Evolutionary conservation across 129 eudicot species (phyloP).

Genomic region (Artemisia annua): DNA sequence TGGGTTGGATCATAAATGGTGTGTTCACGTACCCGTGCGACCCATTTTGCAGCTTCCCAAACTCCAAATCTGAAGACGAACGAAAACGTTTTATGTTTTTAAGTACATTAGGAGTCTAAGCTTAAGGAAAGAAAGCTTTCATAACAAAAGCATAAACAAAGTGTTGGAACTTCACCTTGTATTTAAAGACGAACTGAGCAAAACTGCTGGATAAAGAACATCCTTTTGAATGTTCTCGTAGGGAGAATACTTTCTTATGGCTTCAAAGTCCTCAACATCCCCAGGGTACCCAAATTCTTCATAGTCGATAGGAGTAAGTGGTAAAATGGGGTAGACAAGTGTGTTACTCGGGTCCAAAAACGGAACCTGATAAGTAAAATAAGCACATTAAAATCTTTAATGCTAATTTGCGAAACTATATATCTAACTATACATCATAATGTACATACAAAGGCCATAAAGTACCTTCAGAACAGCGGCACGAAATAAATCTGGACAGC

Average conservation of each 20-base stretch:
- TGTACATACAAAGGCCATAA: background rate
- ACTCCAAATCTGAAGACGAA: conserved; percentile 73
- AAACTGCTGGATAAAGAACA: conserved; percentile 70
- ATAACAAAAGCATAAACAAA: background rate
- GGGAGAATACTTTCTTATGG: conserved; percentile 71
- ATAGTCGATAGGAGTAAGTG: conserved; percentile 75
- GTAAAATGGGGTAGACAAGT: conserved; percentile 77
- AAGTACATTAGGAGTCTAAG: background rate
- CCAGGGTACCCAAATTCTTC: conserved; percentile 96
- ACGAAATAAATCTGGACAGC: conserved; percentile 72
- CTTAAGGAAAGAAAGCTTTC: background rate
- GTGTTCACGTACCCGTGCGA: conserved; percentile 77
- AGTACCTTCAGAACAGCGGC: conserved; percentile 85
- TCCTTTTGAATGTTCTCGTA: conserved; percentile 76
- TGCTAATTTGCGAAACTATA: conserved; percentile 2
- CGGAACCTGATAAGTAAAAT: conserved; percentile 61
- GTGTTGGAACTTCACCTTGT: conserved; percentile 56
- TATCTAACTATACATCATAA: conserved; percentile 5
- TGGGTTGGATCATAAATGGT: conserved; percentile 66
- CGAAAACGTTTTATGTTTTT: background rate
- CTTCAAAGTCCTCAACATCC: conserved; percentile 77
- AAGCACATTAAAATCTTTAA: background rate
- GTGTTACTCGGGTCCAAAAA: conserved; percentile 87
- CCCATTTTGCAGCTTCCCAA: conserved; percentile 99
- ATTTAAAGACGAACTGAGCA: conserved; percentile 74